Evolutionary conservation across 2,329 filamentous ascomycete species (phyloP).

Genomic region (Alternaria brassicae): DNA sequence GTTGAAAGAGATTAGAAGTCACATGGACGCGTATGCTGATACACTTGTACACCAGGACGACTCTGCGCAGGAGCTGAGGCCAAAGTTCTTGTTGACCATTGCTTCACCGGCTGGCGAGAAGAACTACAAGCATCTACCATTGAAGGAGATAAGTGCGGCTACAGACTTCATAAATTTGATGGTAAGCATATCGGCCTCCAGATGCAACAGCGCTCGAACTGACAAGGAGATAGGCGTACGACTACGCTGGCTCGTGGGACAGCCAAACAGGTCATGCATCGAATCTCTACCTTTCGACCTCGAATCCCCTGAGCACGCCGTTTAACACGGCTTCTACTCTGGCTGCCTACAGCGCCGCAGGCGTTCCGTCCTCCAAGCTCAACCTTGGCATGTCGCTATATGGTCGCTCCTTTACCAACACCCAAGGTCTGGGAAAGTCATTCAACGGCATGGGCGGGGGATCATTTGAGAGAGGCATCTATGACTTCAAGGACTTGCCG

Average conservation of each 20-base stretch:
- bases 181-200: slow-evolving; percentile 26
- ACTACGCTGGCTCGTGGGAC: slow-evolving; percentile 80
- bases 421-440: slow-evolving; percentile 72
- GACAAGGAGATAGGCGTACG: slow-evolving; percentile 46
- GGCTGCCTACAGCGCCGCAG: slow-evolving; percentile 68
- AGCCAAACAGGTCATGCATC: slow-evolving; percentile 75
- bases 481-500: slow-evolving; percentile 88
- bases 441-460: slow-evolving; percentile 79
- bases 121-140: slow-evolving; percentile 53
- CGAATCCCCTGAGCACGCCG: slow-evolving; percentile 71
- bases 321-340: slow-evolving; percentile 79
- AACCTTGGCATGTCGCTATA: slow-evolving; percentile 93
- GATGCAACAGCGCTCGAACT: neutral
- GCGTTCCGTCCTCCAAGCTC: slow-evolving; percentile 73
- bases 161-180: slow-evolving; percentile 61
- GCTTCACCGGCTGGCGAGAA: slow-evolving; percentile 54
- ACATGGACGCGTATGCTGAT: slow-evolving; percentile 52
- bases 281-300: slow-evolving; percentile 70
- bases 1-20: slow-evolving; percentile 48
- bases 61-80: slow-evolving; percentile 27
- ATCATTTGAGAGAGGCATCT: slow-evolving; percentile 78
- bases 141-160: slow-evolving; percentile 51
- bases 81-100: slow-evolving; percentile 55
- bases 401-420: slow-evolving; percentile 82
- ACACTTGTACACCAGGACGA: slow-evolving; percentile 33